phyloP scores from a whole-genome alignment of 768 basidiomycete species.

The Calocybe cyanea region DNA sequence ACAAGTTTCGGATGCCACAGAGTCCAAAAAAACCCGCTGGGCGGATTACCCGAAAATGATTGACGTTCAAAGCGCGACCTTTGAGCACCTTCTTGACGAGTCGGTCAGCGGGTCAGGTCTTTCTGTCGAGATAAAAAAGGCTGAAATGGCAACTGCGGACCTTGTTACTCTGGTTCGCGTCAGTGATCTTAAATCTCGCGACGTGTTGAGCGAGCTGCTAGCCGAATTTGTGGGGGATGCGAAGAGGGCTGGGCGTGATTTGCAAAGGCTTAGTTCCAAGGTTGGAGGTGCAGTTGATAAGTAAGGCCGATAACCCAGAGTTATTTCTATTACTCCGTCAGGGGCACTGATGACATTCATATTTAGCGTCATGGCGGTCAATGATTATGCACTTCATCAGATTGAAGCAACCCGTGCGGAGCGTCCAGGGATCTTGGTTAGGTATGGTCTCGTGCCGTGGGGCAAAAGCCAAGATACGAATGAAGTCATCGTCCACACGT shows the following conservation, averaged over 20 bases:
- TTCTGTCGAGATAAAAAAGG: slow-evolving; percentile 67
- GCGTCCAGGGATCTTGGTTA: slow-evolving; percentile 26
- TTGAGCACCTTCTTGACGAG: slow-evolving; percentile 61
- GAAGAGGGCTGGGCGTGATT: slow-evolving; percentile 50
- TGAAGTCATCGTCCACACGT: slow-evolving; percentile 49
- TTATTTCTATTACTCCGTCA: slow-evolving; percentile 4
- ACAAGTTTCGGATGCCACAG: slow-evolving; percentile 8
- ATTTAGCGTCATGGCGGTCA: slow-evolving; percentile 69
- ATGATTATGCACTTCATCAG: slow-evolving; percentile 61
- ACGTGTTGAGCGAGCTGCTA: slow-evolving; percentile 51
- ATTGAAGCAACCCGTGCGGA: slow-evolving; percentile 44
- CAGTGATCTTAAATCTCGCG: slow-evolving; percentile 60
- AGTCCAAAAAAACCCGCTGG: slow-evolving; percentile 26
- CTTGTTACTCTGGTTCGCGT: slow-evolving; percentile 57
- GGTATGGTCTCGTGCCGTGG: slow-evolving; percentile 40
- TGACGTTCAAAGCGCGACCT: slow-evolving; percentile 55
- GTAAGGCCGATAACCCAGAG: slow-evolving; percentile 39
- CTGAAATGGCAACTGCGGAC: slow-evolving; percentile 74
- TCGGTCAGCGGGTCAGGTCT: slow-evolving; percentile 55
- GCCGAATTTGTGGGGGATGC: slow-evolving; percentile 57
- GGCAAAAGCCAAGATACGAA: slow-evolving; percentile 27
- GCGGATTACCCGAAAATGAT: slow-evolving; percentile 62
- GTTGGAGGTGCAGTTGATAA: slow-evolving; percentile 73
- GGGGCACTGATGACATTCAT: neutral
- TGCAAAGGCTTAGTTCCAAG: slow-evolving; percentile 62